These are phyloP conservation scores for Boletus vermiculosoides DNA, from an alignment of 768 basidiomycete species.

Conservation along the genomic window DNA sequence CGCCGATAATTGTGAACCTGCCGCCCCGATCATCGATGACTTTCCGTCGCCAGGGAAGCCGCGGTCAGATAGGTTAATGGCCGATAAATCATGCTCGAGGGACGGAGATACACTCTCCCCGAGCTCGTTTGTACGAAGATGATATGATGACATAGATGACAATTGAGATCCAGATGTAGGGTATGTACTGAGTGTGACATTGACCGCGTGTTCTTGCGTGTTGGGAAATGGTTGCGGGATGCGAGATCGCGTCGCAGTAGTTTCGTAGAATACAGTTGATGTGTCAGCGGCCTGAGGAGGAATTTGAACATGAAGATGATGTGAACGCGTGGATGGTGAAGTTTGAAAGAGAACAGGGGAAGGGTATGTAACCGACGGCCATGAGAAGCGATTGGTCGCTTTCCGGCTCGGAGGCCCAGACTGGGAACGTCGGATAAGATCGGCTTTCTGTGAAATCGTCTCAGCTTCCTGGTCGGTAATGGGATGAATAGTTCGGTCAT, in stretches of 20 bases:
- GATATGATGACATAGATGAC: constrained; percentile 35
- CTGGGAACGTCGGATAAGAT: constrained; percentile 42
- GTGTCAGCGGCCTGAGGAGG: constrained; percentile 38
- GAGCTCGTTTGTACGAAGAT: constrained; percentile 21
- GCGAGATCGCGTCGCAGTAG: constrained; percentile 39
- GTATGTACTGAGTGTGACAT: constrained; percentile 28
- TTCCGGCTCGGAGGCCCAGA: constrained; percentile 43
- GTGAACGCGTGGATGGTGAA: constrained; percentile 29
- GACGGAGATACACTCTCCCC: constrained; percentile 12
- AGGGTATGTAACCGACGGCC: constrained; percentile 44
- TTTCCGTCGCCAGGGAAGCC: constrained; percentile 9
- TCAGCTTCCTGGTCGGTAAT: constrained; percentile 6
- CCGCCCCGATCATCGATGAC: neutral
- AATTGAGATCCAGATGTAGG: constrained; percentile 32
- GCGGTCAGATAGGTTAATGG: constrained; percentile 20
- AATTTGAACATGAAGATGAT: constrained; percentile 31
- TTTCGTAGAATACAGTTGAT: constrained; percentile 70
- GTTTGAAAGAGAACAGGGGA: constrained; percentile 53
- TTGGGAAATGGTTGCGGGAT: constrained; percentile 19
- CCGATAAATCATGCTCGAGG: constrained; percentile 24
- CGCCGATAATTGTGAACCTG: constrained; percentile 13
- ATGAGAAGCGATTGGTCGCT: constrained; percentile 36
- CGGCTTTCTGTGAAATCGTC: constrained; percentile 34
- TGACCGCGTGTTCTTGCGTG: constrained; percentile 22
- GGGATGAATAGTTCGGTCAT: constrained; percentile 3